Conservation (phyloP, 306 rosid species). For the Quercus gilva region DNA sequence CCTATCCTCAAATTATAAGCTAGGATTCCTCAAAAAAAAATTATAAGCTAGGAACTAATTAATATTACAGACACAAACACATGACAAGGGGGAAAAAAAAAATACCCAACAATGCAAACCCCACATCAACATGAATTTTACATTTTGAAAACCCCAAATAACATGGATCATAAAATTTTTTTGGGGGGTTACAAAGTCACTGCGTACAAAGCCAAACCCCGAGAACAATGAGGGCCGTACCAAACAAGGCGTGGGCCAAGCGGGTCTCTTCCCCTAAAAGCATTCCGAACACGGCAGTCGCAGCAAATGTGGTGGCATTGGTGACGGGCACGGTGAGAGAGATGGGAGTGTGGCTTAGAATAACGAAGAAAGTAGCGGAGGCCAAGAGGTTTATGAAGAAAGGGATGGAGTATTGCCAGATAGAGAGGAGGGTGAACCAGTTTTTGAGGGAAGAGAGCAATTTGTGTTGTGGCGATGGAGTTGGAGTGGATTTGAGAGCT, state of each 20-base stretch:
- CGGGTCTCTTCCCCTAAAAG: conserved; percentile 70
- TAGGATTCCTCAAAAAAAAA: background rate
- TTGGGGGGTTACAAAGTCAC: conserved; percentile 2
- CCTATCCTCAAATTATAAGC: background rate
- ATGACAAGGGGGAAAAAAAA: background rate
- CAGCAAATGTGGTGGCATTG: conserved; percentile 86
- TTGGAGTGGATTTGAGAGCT: conserved; percentile 54
- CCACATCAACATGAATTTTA: background rate
- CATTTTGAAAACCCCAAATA: background rate
- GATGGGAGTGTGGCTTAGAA: conserved; percentile 75
- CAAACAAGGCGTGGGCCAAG: conserved; percentile 56
- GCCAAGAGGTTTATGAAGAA: conserved; percentile 76
- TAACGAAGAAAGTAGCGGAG: conserved; percentile 83
- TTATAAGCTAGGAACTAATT: background rate
- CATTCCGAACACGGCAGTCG: conserved; percentile 72
- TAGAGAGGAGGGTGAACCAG: conserved; percentile 72
- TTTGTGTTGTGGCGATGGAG: conserved; percentile 30
- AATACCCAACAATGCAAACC: background rate
- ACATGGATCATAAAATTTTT: background rate
- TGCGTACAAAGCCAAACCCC: conserved; percentile 72
- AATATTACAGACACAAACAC: background rate
- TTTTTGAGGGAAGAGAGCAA: conserved; percentile 34
- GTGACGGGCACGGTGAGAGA: conserved; percentile 90
- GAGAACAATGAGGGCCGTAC: conserved; percentile 62
- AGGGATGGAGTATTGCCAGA: conserved; percentile 86